Evolutionary conservation across 2,329 filamentous ascomycete species (phyloP).

Genomic region (Trichoderma koningii): DNA sequence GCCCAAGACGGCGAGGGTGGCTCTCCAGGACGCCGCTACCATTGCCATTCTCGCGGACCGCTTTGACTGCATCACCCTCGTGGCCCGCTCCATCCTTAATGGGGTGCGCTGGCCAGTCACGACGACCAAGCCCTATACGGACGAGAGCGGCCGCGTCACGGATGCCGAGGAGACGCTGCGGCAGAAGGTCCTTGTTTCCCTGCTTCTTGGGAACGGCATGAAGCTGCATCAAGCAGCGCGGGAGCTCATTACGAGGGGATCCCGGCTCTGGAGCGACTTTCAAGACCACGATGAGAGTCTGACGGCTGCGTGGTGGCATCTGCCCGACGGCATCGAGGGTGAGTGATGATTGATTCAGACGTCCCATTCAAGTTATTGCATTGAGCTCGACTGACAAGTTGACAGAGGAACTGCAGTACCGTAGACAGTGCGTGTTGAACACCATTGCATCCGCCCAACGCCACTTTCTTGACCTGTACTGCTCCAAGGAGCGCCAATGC

Average conservation of each 20-base stretch:
- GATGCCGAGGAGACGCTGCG: conserved; percentile 66
- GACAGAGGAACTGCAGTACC: conserved; percentile 64
- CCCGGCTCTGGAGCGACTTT: conserved; percentile 55
- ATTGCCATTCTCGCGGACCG: conserved; percentile 72
- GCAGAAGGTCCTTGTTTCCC: conserved; percentile 68
- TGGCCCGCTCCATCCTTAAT: conserved; percentile 55
- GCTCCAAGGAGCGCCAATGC: conserved; percentile 68
- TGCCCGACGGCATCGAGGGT: conserved; percentile 70
- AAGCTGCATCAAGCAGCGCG: conserved; percentile 64
- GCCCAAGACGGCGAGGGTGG: conserved; percentile 45
- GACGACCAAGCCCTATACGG: conserved; percentile 40
- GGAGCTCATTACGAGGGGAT: conserved; percentile 68
- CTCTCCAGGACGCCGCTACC: conserved; percentile 65
- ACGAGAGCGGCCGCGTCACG: conserved; percentile 43
- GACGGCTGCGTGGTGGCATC: conserved; percentile 68
- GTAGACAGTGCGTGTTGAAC: conserved; percentile 67
- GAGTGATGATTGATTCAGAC: conserved; percentile 32
- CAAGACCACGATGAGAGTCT: conserved; percentile 34
- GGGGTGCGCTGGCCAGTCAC: conserved; percentile 58
- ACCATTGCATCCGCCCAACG: conserved; percentile 69
- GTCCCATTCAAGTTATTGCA: background rate
- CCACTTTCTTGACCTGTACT: conserved; percentile 69
- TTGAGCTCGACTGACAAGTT: background rate
- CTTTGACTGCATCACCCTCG: conserved; percentile 63
- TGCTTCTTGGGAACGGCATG: conserved; percentile 63